Evolutionary conservation across 768 basidiomycete species (phyloP).

Genomic region (Candolleomyces efflorescens): DNA sequence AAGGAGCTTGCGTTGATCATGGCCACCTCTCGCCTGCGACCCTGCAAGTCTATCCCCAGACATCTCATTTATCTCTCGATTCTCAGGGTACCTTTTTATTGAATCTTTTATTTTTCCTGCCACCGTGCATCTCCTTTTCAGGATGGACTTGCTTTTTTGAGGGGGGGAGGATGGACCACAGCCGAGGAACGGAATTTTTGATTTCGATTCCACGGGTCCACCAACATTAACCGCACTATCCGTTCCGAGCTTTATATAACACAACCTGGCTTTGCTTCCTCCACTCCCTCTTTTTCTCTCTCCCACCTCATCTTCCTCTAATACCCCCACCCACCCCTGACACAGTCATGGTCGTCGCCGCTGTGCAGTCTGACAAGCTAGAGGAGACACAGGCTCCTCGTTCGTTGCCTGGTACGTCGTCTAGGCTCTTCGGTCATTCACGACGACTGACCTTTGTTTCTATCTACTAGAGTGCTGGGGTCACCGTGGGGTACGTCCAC

Average conservation of each 20-base stretch:
- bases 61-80: background rate
- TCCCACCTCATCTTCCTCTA: background rate
- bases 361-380: background rate
- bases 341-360: background rate
- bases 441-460: slow-evolving; percentile 1
- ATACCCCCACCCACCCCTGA: background rate
- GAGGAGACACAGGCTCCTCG: background rate
- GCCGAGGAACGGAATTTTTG: too few species aligned
- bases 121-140: too few species aligned
- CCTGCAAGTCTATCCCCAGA: background rate
- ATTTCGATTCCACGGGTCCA: too few species aligned
- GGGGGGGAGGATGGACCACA: too few species aligned
- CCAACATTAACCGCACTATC: too few species aligned
- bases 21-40: background rate
- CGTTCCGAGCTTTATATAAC: background rate
- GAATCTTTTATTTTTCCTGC: too few species aligned
- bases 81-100: background rate
- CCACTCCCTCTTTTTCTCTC: background rate
- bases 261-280: background rate
- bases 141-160: too few species aligned
- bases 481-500: slow-evolving; percentile 41
- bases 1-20: background rate
- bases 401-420: slow-evolving; percentile 29
- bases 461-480: slow-evolving; percentile 61
- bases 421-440: background rate